Evolutionary conservation across 805 yeast genomes (phyloP), one percentile per base, ranked within the genome.

Genomic region (Schwanniomyces yamadae): DNA sequence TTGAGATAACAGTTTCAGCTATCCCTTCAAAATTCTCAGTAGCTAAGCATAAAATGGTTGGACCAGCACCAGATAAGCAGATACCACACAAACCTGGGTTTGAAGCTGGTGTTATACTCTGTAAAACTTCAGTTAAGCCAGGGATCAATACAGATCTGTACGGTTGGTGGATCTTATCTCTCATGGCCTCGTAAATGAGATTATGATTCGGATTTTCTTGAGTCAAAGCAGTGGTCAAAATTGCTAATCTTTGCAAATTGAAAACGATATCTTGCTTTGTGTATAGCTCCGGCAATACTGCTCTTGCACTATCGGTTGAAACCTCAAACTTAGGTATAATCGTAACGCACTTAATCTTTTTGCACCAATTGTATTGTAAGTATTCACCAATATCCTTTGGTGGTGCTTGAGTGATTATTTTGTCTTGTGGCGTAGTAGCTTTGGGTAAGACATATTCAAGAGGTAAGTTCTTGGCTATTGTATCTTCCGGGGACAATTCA

Each of bases 41-140:
- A 4, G 99, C 98, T 44, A 93, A 73, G 27, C 96, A 95, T 45
- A 93, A 69, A 39, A 93, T 90, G 6, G 99, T 93, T 39, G 99
- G 99, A 6, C 99, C 99, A 5, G 99, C 99, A 35, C 99, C 99
- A 18, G 95, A 84, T 40, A 93, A 72, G 59, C 99, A 93, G 50
- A 93, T 87, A 34, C 99, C 99, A 40, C 93, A 72, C 31, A 90
- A 71, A 3, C 97, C 97, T 1, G 83, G 82, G 57, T 86, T 85
- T 5, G 85, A 70, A 29, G 76, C 72, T 28, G 98, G 96, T 0
- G 95, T 86, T 34, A 93, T 82, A 10, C 84, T 73, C 5, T 79
- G 69, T 48, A 93, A 72, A 32, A 93, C 87, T 43, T 86, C 88
- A 8, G 83, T 72, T 37, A 93, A 73, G 0, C 98, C 99, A 4